Evolutionary conservation across 768 basidiomycete species (phyloP).

Genomic region (Hericium coralloides): DNA sequence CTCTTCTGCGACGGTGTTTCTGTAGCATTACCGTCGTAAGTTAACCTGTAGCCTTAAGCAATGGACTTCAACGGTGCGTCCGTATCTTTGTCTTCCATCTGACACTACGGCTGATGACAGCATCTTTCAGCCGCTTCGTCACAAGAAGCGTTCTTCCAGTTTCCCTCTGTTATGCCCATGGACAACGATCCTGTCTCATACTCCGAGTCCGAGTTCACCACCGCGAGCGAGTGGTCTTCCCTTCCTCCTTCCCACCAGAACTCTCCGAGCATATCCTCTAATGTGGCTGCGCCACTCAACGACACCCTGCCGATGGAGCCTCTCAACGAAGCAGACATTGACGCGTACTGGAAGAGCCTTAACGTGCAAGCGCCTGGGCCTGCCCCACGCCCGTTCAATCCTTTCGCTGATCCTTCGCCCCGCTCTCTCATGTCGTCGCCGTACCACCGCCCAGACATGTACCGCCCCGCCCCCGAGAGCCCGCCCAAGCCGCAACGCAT

Average conservation of each 20-base stretch:
- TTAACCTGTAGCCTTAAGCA: background rate
- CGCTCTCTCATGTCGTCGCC: background rate
- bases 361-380: too few species aligned
- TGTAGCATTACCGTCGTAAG: background rate
- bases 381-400: background rate
- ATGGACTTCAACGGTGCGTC: background rate
- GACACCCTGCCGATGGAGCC: background rate
- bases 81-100: background rate
- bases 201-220: background rate
- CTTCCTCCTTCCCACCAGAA: background rate
- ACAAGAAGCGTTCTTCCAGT: background rate
- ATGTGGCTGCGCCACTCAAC: background rate
- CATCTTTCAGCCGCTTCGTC: too few species aligned
- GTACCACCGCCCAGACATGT: background rate
- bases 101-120: background rate
- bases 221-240: background rate
- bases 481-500: conserved; percentile 22
- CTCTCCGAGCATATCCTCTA: background rate
- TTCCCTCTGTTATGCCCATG: background rate
- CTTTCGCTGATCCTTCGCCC: background rate
- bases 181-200: background rate
- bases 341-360: too few species aligned
- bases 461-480: background rate
- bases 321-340: too few species aligned
- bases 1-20: background rate